A percentile compares a stretch with the other conserved stretches of the same genome.
Evolutionary conservation across 805 yeast genomes (phyloP).

Genomic region (Metschnikowia colocasiae): DNA sequence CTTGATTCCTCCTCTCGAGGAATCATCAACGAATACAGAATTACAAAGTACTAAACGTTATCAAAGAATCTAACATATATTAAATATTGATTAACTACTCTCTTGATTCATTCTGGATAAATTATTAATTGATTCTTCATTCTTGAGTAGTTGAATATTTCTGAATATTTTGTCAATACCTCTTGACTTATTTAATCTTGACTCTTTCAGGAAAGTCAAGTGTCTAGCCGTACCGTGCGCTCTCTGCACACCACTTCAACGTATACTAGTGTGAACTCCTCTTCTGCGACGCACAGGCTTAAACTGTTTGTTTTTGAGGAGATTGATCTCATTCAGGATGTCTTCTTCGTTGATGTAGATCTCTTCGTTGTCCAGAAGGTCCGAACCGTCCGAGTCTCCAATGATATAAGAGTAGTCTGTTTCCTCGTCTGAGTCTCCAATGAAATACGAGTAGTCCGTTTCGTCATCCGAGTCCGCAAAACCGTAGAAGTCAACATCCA

Average conservation of each 20-base stretch:
- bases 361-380: conserved; percentile 16
- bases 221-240: neutral
- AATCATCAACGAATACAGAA: no score
- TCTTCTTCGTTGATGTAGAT: neutral
- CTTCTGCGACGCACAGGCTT: neutral
- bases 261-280: no score
- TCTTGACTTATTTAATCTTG: no score
- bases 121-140: no score
- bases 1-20: no score
- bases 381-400: neutral
- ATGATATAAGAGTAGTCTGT: conserved; percentile 11
- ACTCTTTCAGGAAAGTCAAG: no score
- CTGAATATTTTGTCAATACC: no score
- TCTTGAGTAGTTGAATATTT: no score
- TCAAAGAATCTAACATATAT: no score
- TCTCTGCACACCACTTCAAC: neutral
- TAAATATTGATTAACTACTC: no score
- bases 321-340: neutral
- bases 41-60: no score
- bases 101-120: no score
- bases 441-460: conserved; percentile 9
- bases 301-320: neutral
- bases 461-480: conserved; percentile 9
- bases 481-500: neutral
- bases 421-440: conserved; percentile 7